Evolutionary conservation across 805 yeast species (phyloP).

Genomic region (Nakazawaea ernobii): DNA sequence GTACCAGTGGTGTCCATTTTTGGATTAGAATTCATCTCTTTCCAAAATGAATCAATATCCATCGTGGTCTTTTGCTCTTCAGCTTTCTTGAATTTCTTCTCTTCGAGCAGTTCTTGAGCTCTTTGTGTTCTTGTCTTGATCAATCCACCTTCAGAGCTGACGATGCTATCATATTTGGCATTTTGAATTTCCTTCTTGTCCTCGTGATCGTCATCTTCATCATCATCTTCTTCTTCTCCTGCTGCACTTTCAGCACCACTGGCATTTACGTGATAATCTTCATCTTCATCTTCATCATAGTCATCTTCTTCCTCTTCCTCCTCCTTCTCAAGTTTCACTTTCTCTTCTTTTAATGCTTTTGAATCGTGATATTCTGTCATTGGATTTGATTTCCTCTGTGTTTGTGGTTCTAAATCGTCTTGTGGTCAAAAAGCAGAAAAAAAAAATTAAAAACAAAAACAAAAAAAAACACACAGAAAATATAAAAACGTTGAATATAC

Average conservation of each 20-base stretch:
- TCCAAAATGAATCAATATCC: slow-evolving; percentile 52
- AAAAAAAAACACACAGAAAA: background rate
- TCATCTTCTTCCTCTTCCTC: slow-evolving; percentile 30
- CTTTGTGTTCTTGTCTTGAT: slow-evolving; percentile 68
- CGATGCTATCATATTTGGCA: slow-evolving; percentile 46
- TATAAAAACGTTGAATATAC: background rate
- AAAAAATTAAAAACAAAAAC: background rate
- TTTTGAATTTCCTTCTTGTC: slow-evolving; percentile 20
- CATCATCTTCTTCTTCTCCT: slow-evolving; percentile 28
- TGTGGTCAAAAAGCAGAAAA: background rate
- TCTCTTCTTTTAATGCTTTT: background rate
- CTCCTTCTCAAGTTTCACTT: background rate
- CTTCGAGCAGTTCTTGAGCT: slow-evolving; percentile 30
- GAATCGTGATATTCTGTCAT: background rate
- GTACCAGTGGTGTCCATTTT: background rate
- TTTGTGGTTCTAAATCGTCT: no score
- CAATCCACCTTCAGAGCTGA: slow-evolving; percentile 54
- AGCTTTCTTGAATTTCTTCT: slow-evolving; percentile 16
- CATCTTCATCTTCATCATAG: slow-evolving; percentile 53
- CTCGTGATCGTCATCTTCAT: slow-evolving; percentile 28
- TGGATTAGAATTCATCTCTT: slow-evolving; percentile 34
- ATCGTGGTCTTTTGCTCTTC: slow-evolving; percentile 22
- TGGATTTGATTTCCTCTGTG: background rate
- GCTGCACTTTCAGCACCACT: slow-evolving; percentile 16
- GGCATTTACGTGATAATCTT: slow-evolving; percentile 31